Evolutionary conservation across 2,329 filamentous ascomycete species (phyloP).

Genomic region (Erysiphe neolycopersici): DNA sequence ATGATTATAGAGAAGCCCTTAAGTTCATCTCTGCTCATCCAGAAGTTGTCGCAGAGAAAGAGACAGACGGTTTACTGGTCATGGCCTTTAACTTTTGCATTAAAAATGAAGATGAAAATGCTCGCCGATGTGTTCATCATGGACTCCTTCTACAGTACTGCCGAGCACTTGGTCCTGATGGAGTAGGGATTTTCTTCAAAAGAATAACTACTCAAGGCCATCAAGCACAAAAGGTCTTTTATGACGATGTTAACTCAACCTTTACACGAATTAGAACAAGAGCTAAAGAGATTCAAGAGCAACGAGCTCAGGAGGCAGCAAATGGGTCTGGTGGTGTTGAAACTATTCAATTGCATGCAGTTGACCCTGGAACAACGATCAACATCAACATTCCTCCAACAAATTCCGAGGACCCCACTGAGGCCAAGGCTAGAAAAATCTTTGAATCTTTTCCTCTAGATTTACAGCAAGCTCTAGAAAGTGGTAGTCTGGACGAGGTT

Average conservation of each 20-base stretch:
- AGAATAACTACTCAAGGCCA: slow-evolving; percentile 74
- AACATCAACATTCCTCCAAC: slow-evolving; percentile 57
- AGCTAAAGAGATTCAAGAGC: slow-evolving; percentile 20
- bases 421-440: slow-evolving; percentile 38
- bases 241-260: slow-evolving; percentile 74
- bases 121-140: slow-evolving; percentile 76
- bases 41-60: slow-evolving; percentile 51
- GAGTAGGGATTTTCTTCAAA: slow-evolving; percentile 84
- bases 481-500: slow-evolving; percentile 68
- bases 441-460: slow-evolving; percentile 67
- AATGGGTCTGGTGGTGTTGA: slow-evolving; percentile 43
- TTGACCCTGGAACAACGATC: slow-evolving; percentile 79
- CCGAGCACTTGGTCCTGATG: slow-evolving; percentile 63
- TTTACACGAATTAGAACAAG: slow-evolving; percentile 60
- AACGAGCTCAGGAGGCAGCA: slow-evolving; percentile 25
- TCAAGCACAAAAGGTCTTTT: slow-evolving; percentile 73
- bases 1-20: slow-evolving; percentile 47
- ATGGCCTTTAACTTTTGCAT: slow-evolving; percentile 78
- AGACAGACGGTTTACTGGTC: slow-evolving; percentile 74
- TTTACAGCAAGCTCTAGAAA: slow-evolving; percentile 57
- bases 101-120: slow-evolving; percentile 46
- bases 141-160: slow-evolving; percentile 86
- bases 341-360: slow-evolving; percentile 91
- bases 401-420: slow-evolving; percentile 36
- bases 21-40: slow-evolving; percentile 60